Conservation (phyloP, 192 early-diverging fungal species). For the Podila epicladia region DNA sequence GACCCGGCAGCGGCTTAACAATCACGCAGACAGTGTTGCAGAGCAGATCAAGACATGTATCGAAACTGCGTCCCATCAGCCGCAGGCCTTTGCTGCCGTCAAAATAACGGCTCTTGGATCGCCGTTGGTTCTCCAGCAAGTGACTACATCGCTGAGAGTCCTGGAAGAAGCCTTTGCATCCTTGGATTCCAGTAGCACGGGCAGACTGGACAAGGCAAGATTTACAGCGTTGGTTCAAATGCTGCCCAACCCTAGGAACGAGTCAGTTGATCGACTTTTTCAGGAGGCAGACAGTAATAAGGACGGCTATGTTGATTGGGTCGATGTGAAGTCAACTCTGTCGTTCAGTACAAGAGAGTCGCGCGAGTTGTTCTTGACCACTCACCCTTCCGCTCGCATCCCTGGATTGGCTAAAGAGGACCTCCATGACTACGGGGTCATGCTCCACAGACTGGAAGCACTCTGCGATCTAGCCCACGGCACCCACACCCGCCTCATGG, state of each 20-base stretch:
- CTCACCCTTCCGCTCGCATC: conserved; percentile 9
- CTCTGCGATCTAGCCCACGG: conserved; percentile 71
- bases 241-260: conserved; percentile 26
- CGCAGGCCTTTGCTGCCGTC: conserved; percentile 83
- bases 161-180: conserved; percentile 61
- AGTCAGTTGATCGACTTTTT: conserved; percentile 51
- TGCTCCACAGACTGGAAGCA: conserved; percentile 74
- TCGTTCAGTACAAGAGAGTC: conserved; percentile 68
- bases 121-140: conserved; percentile 76
- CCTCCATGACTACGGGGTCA: conserved; percentile 72
- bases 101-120: conserved; percentile 90
- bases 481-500: conserved; percentile 77
- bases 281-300: conserved; percentile 58
- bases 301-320: conserved; percentile 72
- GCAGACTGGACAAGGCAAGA: conserved; percentile 46
- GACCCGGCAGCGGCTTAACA: conserved; percentile 63
- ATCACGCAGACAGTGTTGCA: conserved; percentile 73
- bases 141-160: conserved; percentile 64
- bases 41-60: conserved; percentile 77
- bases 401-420: conserved; percentile 61
- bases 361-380: conserved; percentile 54
- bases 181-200: conserved; percentile 42
- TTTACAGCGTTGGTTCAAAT: conserved; percentile 45
- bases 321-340: conserved; percentile 71
- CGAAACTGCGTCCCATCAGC: conserved; percentile 70